Evolutionary conservation across 202 grass and related monocot species (phyloP), one percentile per base, ranked within the genome.

Genomic region (Elaeis oleifera): DNA sequence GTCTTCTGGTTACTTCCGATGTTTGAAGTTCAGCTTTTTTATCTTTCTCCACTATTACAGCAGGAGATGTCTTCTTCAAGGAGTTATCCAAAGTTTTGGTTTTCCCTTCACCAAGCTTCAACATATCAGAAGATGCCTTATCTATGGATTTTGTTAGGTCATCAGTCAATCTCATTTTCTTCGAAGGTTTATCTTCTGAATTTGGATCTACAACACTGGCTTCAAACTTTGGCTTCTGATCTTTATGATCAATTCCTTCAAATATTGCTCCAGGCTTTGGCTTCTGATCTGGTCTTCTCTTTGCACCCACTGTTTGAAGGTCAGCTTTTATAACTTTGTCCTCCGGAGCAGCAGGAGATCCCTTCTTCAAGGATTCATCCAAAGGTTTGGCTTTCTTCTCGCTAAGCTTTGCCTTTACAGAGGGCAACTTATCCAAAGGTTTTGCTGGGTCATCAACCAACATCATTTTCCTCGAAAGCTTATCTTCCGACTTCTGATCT

Each of bases 151-250:
- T 56, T 54, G 29, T 6, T 26, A 28, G 39, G 48, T 27, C 36
- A 71, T 71, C 14, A 27, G 55, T 59, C 48, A 60, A 56, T 73
- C 77, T 90, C 28, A 75, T 44, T 58, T 67, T 84, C 69, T 83
- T 86, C 28, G 68, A 24, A 24, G 63, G 67, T 54, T 61, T 75
- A 63, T 75, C 71, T 51, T 60, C 76, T 51, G 20, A 2, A 9
- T 14, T 44, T 13, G 11, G 36, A 44, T 44, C 8, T 44, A 0
- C 8, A 13, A 2, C 36, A 44, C 36, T 44, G 8, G 36, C 36
- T 44, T 44, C 36, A 44, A 44, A 44, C 36, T 13, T 44, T 13
- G 11, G 36, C 9, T 44, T 13, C 8, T 44, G 36, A 44, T 44
- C 1, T 44, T 13, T 5, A 44, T 44, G 50, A 36, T 5, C 49